Evolutionary conservation across 139 green algal species (phyloP).

Genomic region (Chlorella sp.): DNA sequence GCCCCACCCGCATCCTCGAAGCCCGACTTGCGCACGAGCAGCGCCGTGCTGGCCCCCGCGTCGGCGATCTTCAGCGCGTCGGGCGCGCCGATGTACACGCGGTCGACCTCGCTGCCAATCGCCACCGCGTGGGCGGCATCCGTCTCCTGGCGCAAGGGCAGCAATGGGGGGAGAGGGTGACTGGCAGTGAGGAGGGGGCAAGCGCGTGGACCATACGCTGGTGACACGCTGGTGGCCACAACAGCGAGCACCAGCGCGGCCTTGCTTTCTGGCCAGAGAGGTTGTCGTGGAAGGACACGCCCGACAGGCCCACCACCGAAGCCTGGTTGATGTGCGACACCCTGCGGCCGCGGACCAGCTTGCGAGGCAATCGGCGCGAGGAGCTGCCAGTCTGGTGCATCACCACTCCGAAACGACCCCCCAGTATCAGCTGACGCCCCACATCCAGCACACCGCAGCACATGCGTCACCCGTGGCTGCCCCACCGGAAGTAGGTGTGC

Average conservation of each 20-base stretch:
- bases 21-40: slow-evolving; percentile 55
- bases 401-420: too few species aligned
- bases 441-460: too few species aligned
- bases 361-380: too few species aligned
- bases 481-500: slow-evolving; percentile 79
- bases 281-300: slow-evolving; percentile 73
- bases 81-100: slow-evolving; percentile 70
- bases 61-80: slow-evolving; percentile 49
- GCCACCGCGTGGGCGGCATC: too few species aligned
- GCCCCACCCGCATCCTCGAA: slow-evolving; percentile 77
- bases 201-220: not conserved
- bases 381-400: too few species aligned
- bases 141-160: too few species aligned
- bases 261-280: slow-evolving; percentile 43
- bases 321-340: slow-evolving; percentile 38
- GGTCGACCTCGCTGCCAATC: too few species aligned
- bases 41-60: not conserved
- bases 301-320: slow-evolving; percentile 48
- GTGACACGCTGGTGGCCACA: not conserved
- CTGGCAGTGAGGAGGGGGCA: not conserved
- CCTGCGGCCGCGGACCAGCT: slow-evolving; percentile 28
- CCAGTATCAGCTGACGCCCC: too few species aligned
- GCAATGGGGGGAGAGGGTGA: too few species aligned
- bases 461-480: too few species aligned
- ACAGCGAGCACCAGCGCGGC: slow-evolving; percentile 19